Evolutionary conservation across 805 yeast species (phyloP).

Genomic region (Torulaspora maleeae): DNA sequence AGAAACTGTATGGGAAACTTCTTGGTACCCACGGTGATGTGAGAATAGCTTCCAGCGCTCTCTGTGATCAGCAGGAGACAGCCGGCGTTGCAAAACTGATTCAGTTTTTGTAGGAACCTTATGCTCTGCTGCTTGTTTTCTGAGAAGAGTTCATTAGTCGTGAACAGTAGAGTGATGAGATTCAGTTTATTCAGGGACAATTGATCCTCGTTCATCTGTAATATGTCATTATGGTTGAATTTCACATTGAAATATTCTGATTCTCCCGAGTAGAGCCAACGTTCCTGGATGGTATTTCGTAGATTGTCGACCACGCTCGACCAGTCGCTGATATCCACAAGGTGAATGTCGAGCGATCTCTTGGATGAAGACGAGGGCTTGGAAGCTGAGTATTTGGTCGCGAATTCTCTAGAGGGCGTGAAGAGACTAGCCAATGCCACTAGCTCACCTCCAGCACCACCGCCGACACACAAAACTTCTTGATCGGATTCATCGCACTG

Average conservation of each 20-base stretch:
- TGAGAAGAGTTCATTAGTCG: conserved; percentile 80
- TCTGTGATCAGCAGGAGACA: conserved; percentile 66
- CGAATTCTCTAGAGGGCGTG: conserved; percentile 33
- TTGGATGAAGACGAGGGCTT: conserved; percentile 3
- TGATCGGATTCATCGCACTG: conserved; percentile 19
- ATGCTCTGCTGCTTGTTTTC: conserved; percentile 61
- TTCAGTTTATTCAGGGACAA: conserved; percentile 35
- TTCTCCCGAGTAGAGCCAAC: conserved; percentile 49
- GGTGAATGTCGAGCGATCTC: conserved; percentile 42
- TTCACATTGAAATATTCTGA: conserved; percentile 32
- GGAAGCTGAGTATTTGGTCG: conserved; percentile 15
- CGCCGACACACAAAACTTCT: conserved; percentile 65
- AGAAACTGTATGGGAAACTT: conserved; percentile 78
- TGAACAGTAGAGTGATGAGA: conserved; percentile 70
- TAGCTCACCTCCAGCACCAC: conserved; percentile 86
- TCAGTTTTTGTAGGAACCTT: conserved; percentile 51
- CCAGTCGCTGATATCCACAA: conserved; percentile 84
- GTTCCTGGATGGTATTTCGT: conserved; percentile 40
- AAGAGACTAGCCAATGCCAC: conserved; percentile 58
- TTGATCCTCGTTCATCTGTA: conserved; percentile 28
- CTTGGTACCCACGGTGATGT: conserved; percentile 69
- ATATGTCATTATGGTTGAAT: conserved; percentile 38
- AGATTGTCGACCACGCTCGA: conserved; percentile 45
- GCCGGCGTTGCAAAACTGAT: conserved; percentile 49
- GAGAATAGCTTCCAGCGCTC: conserved; percentile 87